Conservation (phyloP, 306 rosid genomes). For the Prosopis cineraria region DNA sequence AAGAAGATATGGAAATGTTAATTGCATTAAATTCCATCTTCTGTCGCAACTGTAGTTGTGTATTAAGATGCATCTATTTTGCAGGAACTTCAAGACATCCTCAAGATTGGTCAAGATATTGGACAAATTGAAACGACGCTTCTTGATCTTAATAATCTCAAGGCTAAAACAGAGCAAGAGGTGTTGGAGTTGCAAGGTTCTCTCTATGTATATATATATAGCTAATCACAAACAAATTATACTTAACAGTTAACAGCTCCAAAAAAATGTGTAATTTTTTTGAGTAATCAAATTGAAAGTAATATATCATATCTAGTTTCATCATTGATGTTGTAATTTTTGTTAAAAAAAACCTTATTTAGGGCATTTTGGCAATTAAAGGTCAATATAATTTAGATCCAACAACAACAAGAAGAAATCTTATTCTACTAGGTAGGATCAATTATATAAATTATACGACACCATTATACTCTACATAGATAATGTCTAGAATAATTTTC, state of each 20-base stretch:
- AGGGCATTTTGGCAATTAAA: neutral
- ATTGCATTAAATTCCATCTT: neutral
- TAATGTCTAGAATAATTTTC: neutral
- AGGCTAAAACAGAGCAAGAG: slow-evolving; percentile 36
- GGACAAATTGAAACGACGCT: slow-evolving; percentile 13
- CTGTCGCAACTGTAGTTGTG: neutral
- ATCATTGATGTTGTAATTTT: neutral
- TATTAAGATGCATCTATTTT: slow-evolving; percentile 11
- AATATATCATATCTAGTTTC: neutral
- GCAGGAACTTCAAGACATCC: slow-evolving; percentile 40
- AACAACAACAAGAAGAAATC: too few relatives aligned
- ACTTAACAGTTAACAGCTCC: too few relatives aligned
- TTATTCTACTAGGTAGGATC: too few relatives aligned
- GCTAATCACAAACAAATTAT: neutral
- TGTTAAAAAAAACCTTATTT: neutral
- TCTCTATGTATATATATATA: neutral
- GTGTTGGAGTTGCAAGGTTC: slow-evolving; percentile 48
- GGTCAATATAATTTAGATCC: neutral
- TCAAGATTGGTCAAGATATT: slow-evolving; percentile 9
- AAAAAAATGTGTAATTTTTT: neutral
- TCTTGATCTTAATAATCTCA: neutral
- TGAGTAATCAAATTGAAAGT: neutral
- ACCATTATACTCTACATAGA: too few relatives aligned
- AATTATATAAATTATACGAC: too few relatives aligned
- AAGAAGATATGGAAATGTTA: neutral